These are phyloP conservation scores for Hansenula lynferdii DNA, from an alignment of 1,139 yeast genomes.

Conservation along the genomic window DNA sequence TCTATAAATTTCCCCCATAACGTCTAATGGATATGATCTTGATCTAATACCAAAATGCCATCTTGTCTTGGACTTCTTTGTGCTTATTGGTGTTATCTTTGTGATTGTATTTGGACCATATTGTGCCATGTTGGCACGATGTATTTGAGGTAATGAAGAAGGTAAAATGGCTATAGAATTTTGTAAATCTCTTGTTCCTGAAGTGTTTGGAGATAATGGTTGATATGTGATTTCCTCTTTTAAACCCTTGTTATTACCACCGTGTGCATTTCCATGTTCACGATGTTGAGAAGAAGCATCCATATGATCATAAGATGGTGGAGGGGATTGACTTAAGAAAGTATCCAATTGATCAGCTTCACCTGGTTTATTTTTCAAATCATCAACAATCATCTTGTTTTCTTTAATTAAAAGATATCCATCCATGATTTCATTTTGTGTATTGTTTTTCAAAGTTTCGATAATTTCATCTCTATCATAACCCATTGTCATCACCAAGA, in stretches of 20 bases:
- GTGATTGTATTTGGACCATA: constrained; percentile 41
- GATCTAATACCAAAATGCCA: constrained; percentile 99
- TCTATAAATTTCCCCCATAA: constrained; percentile 96
- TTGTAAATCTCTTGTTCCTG: constrained; percentile 27
- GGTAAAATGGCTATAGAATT: constrained; percentile 87
- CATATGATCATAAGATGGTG: constrained; percentile 27
- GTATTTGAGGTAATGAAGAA: constrained; percentile 90
- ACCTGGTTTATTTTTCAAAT: constrained; percentile 46
- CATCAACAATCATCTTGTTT: constrained; percentile 65
- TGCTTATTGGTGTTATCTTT: constrained; percentile 67
- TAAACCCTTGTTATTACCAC: constrained; percentile 8
- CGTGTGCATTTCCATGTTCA: constrained; percentile 17
- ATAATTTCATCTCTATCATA: constrained; percentile 84
- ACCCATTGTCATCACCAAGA: constrained; percentile 87
- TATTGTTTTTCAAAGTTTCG: constrained; percentile 58
- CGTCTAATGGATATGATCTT: constrained; percentile 93
- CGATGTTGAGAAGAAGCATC: constrained; percentile 4
- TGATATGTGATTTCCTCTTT: constrained; percentile 22
- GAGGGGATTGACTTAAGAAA: constrained; percentile 48
- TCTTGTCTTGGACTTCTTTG: constrained; percentile 86
- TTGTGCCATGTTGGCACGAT: constrained; percentile 84
- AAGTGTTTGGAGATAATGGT: constrained; percentile 25
- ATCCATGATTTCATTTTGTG: constrained; percentile 77
- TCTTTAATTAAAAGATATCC: constrained; percentile 89
- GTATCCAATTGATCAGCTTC: constrained; percentile 47